Evolutionary conservation across 106 monocot genomes (phyloP).

Genomic region (Apostasia shenzhenica): DNA sequence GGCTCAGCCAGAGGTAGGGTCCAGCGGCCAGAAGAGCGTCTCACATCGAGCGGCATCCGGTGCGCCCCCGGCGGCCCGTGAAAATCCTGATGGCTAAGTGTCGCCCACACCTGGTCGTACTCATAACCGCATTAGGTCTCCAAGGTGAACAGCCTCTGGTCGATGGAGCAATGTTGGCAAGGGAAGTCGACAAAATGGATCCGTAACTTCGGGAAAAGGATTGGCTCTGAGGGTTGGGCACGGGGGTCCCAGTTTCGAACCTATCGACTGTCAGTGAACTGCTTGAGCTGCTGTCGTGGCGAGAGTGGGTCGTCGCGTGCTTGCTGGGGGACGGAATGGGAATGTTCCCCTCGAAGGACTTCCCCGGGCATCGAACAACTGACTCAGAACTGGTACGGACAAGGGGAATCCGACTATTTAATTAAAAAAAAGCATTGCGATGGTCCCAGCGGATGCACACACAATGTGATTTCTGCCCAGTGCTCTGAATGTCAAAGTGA

Average conservation of each 20-base stretch:
- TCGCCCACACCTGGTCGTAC: too few species aligned
- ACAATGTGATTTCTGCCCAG: neutral
- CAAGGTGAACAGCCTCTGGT: too few species aligned
- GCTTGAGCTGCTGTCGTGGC: neutral
- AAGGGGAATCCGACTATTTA: neutral
- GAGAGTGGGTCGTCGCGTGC: constrained; percentile 7
- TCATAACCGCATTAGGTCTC: too few species aligned
- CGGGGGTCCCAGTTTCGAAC: constrained; percentile 15
- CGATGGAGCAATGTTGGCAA: too few species aligned
- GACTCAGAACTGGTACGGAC: neutral
- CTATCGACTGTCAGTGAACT: constrained; percentile 9
- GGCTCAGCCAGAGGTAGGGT: constrained; percentile 13
- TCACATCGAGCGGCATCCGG: constrained; percentile 13
- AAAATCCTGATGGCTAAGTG: constrained; percentile 27
- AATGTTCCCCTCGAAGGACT: neutral
- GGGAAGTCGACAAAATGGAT: too few species aligned
- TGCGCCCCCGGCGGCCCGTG: constrained; percentile 21
- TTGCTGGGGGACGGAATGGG: neutral
- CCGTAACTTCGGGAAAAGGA: constrained; percentile 3
- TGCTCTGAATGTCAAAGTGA: constrained; percentile 2
- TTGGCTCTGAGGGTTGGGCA: constrained; percentile 23
- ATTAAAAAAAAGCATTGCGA: neutral
- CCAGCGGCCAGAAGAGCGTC: constrained; percentile 15
- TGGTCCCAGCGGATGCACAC: neutral
- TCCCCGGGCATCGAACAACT: too few species aligned